Evolutionary conservation across 1,139 yeast species (phyloP).

Genomic region (Yamadazyma membranifaciens): DNA sequence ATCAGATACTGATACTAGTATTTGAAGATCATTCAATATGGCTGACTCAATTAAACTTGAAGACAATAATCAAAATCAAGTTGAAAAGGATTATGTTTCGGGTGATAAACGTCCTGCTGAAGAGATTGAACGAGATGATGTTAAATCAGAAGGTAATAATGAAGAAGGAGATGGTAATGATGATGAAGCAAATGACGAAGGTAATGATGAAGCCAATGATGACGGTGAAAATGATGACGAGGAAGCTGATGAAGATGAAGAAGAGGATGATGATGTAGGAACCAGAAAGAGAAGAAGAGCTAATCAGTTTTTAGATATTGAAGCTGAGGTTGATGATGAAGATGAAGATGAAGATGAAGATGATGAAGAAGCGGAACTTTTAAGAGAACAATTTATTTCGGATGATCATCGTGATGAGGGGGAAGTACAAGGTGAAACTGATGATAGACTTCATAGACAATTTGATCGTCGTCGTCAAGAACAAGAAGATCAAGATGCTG

Average conservation of each 20-base stretch:
- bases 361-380: constrained; percentile 82
- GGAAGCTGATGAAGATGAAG: constrained; percentile 53
- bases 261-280: constrained; percentile 40
- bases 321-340: constrained; percentile 98
- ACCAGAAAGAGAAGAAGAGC: constrained; percentile 69
- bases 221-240: constrained; percentile 40
- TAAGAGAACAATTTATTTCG: constrained; percentile 78
- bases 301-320: constrained; percentile 95
- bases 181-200: constrained; percentile 7
- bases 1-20: constrained; percentile 1
- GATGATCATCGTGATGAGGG: constrained; percentile 55
- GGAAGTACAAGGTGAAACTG: constrained; percentile 43
- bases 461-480: constrained; percentile 88
- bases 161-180: constrained; percentile 8
- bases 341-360: constrained; percentile 90
- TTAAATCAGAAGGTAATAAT: constrained; percentile 1
- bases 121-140: constrained; percentile 7
- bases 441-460: constrained; percentile 83
- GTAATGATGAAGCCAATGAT: constrained; percentile 39
- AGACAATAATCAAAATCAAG: constrained; percentile 45
- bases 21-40: constrained; percentile 10
- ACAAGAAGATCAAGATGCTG: constrained; percentile 93
- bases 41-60: constrained; percentile 16
- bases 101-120: constrained; percentile 6
- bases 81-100: constrained; percentile 33